Evolutionary conservation across 805 yeast genomes (phyloP), one percentile per base, ranked within the genome.

Genomic region (Maudiozyma bulderi): DNA sequence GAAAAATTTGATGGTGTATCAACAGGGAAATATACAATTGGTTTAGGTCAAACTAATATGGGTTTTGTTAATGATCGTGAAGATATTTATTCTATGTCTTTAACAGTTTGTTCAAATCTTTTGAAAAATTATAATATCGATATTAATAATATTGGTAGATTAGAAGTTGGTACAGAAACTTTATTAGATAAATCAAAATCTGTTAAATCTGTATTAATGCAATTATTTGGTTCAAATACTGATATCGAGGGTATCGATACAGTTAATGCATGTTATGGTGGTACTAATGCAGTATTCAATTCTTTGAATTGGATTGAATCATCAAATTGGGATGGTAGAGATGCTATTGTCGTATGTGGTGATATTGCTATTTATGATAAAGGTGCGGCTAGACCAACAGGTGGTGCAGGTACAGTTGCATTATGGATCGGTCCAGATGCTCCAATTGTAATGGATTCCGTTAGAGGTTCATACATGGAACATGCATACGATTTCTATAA

Each of bases 381-480:
- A 73, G 99, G 99, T 67, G 84, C 95, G 38, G 99, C 99, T 50
- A 84, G 99, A 77, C 99, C 99, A 65, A 93, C 99, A 47, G 99
- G 99, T 69, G 99, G 99, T 74, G 97, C 95, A 48, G 99, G 99
- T 67, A 77, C 95, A 44, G 95, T 91, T 52, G 99, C 99, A 42
- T 61, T 93, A 65, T 80, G 86, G 67, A 86, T 93, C 61, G 99
- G 99, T 46, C 96, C 98, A 47, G 95, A 93, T 66, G 97, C 99
- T 40, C 99, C 99, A 57, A 77, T 93, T 57, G 96, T 87, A 40
- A 82, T 93, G 60, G 98, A 93, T 60, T 72, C 84, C 43, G 78
- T 81, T 52, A 87, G 93, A 73, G 98, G 98, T 55, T 78, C 95
- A 26, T 86, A 74, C 77, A 86, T 93, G 95, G 91, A 87, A 71